These are phyloP conservation scores for Metschnikowia amazonensis DNA, from an alignment of 805 yeast genomes.

Conservation along the genomic window DNA sequence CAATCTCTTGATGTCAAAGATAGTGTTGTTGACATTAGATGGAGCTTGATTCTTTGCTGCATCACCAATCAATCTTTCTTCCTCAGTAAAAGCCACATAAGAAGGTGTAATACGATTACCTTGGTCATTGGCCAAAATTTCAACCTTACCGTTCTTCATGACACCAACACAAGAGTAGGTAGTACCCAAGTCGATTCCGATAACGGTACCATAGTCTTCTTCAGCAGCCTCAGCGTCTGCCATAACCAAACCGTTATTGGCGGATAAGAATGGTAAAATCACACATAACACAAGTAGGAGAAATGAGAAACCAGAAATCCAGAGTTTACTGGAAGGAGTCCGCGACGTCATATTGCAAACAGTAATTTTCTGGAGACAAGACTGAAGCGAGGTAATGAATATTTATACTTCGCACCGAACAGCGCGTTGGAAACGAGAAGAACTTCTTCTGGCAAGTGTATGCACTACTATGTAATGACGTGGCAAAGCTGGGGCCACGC, in stretches of 20 bases:
- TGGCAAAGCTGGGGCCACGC: conserved; percentile 12
- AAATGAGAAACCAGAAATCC: conserved; percentile 28
- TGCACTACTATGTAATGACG: conserved; percentile 17
- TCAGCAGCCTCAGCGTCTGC: conserved; percentile 30
- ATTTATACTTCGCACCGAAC: conserved; percentile 7
- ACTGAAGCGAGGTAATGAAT: conserved; percentile 1
- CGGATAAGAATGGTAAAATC: conserved; percentile 35
- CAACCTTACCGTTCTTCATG: conserved; percentile 87
- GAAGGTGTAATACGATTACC: conserved; percentile 99
- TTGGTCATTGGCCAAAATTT: conserved; percentile 95
- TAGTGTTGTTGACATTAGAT: conserved; percentile 86
- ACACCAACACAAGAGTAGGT: conserved; percentile 97
- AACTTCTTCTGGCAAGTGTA: conserved; percentile 8
- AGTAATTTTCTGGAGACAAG: background rate
- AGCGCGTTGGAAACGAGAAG: conserved; percentile 18
- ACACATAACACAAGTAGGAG: conserved; percentile 34
- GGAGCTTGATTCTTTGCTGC: conserved; percentile 98
- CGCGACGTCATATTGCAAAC: conserved; percentile 8
- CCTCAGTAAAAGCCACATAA: conserved; percentile 89
- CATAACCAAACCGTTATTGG: conserved; percentile 16
- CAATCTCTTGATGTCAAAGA: conserved; percentile 87
- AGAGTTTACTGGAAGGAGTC: conserved; percentile 14
- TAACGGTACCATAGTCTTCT: conserved; percentile 52
- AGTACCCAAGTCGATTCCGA: conserved; percentile 97
- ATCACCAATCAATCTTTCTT: conserved; percentile 92